These are phyloP conservation scores for Coccomyxa subellipsoidea DNA, from an alignment of 163 green algal species.

Conservation along the genomic window DNA sequence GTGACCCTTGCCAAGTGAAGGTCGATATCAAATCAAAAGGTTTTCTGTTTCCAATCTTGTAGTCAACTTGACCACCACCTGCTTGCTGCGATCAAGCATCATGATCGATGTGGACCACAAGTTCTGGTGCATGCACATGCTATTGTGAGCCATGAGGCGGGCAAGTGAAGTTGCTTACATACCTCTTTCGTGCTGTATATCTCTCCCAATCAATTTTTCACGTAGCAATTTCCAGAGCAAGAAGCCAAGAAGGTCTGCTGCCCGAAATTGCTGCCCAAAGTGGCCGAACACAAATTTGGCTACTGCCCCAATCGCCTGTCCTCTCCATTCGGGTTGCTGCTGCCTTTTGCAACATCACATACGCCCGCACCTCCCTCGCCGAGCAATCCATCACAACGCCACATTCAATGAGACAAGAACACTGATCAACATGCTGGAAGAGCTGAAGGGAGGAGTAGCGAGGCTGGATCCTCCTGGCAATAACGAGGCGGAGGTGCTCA, in stretches of 20 bases:
- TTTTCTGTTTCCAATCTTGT: no score
- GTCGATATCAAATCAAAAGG: no score
- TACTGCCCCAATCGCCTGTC: neutral
- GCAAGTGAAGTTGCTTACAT: no score
- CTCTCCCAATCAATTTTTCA: no score
- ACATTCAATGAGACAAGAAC: neutral
- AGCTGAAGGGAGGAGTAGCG: neutral
- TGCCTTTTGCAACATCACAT: neutral
- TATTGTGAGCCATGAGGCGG: no score
- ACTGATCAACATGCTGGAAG: neutral
- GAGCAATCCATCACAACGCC: neutral
- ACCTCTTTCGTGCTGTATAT: no score
- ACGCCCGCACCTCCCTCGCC: neutral
- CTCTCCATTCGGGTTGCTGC: neutral
- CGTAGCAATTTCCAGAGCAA: no score
- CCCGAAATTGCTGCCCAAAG: neutral
- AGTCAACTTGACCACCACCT: no score
- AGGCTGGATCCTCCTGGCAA: conserved; percentile 1
- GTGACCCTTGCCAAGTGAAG: no score
- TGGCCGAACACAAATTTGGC: neutral
- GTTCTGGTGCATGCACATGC: no score
- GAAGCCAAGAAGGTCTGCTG: neutral
- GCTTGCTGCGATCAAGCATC: no score
- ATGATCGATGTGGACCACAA: no score
- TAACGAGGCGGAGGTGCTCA: neutral